These are phyloP conservation scores for Dendrobium huoshanense DNA, from an alignment of 106 monocot genomes.

Conservation along the genomic window DNA sequence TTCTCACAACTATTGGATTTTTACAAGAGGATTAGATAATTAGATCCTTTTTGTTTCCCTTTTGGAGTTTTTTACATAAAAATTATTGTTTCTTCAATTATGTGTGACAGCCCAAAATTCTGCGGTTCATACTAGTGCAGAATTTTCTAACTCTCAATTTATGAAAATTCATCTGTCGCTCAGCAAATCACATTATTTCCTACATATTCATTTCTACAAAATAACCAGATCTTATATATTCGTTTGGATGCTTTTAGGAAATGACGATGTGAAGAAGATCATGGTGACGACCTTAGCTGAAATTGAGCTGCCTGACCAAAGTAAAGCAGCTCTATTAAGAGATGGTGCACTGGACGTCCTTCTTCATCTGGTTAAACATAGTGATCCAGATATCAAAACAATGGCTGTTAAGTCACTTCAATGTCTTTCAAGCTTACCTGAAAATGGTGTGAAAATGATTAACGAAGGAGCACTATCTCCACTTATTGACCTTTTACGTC, in stretches of 20 bases:
- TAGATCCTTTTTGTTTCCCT: too few relatives aligned
- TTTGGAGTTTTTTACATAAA: too few relatives aligned
- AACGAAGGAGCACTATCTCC: conserved; percentile 16
- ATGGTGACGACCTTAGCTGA: conserved; percentile 32
- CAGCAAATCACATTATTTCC: too few relatives aligned
- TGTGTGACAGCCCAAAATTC: too few relatives aligned
- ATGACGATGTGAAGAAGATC: conserved; percentile 16
- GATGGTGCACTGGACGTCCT: conserved; percentile 25
- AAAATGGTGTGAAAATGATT: conserved; percentile 28
- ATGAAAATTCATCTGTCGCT: too few relatives aligned
- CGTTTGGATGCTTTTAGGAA: conserved; percentile 12
- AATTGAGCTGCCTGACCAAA: conserved; percentile 34
- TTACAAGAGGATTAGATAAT: too few relatives aligned
- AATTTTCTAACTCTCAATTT: too few relatives aligned
- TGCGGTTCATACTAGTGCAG: too few relatives aligned
- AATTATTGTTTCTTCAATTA: too few relatives aligned
- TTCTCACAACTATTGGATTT: too few relatives aligned
- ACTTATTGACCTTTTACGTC: conserved; percentile 19
- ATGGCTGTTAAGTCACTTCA: conserved; percentile 20
- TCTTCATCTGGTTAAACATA: conserved; percentile 18
- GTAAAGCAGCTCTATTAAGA: conserved; percentile 21
- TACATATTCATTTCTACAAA: too few relatives aligned
- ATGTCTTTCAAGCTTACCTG: conserved; percentile 24
- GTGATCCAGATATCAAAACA: conserved; percentile 14
- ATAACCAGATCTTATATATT: too few relatives aligned